Conservation (phyloP, 2,329 filamentous ascomycete species). For the Aspergillus costaricaensis region DNA sequence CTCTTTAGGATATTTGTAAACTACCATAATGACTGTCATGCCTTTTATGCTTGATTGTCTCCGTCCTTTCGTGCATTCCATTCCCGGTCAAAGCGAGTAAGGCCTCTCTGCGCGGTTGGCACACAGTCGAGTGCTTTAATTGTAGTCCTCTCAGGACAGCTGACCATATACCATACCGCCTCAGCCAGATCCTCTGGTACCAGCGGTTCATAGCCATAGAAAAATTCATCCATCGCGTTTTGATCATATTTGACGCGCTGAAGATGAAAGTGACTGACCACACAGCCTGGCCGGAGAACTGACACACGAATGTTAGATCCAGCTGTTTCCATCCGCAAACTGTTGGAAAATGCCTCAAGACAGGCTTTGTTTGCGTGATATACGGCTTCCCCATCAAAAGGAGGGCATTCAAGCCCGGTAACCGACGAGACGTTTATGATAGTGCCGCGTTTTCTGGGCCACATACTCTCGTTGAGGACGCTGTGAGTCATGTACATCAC, state of each 20-base stretch:
- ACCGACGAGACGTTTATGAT: conserved; percentile 54
- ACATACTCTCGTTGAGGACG: conserved; percentile 49
- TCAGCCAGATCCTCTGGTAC: too few species aligned
- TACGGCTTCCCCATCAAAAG: conserved; percentile 53
- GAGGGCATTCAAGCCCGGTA: conserved; percentile 51
- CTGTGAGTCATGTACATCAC: conserved; percentile 51
- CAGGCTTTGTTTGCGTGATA: conserved; percentile 52
- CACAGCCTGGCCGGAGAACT: conserved; percentile 50
- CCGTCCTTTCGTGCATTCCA: too few species aligned
- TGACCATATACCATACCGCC: too few species aligned
- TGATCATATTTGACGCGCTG: conserved; percentile 50
- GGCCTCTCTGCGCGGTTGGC: too few species aligned
- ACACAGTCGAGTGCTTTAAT: too few species aligned
- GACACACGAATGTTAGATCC: conserved; percentile 52
- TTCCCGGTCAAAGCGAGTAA: too few species aligned
- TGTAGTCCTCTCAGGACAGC: too few species aligned
- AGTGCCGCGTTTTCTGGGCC: conserved; percentile 42
- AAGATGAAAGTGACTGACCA: conserved; percentile 53
- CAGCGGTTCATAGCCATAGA: conserved; percentile 41
- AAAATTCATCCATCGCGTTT: conserved; percentile 46
- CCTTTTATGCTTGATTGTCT: too few species aligned
- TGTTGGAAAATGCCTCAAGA: conserved; percentile 54
- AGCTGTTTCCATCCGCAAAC: conserved; percentile 50
- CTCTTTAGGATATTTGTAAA: too few species aligned
- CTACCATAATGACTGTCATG: too few species aligned